phyloP scores from a whole-genome alignment of 2,329 filamentous ascomycete species.

The Pestalotiopsis sp. region DNA sequence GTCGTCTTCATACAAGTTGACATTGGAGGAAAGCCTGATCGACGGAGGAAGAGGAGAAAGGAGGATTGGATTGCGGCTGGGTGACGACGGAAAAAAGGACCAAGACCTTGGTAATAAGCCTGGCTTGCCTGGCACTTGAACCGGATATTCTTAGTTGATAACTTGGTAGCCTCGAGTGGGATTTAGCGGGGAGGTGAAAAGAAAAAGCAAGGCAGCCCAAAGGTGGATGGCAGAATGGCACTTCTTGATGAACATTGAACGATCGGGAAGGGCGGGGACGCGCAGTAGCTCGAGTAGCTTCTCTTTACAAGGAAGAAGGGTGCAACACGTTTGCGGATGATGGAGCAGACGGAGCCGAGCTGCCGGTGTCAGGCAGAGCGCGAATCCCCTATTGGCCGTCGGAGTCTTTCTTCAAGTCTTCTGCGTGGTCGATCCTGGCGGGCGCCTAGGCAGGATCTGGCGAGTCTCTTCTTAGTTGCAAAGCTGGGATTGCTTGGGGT shows the following conservation, averaged over 20 bases:
- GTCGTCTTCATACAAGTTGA: neutral
- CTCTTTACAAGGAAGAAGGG: neutral
- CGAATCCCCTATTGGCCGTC: constrained; percentile 5
- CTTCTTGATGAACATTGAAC: neutral
- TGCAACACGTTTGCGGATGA: constrained; percentile 11
- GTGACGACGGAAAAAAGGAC: neutral
- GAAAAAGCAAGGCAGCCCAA: neutral
- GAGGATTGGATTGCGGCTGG: neutral
- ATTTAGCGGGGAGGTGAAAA: neutral
- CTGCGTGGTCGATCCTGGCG: constrained; percentile 6
- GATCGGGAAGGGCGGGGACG: neutral
- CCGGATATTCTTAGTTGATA: neutral
- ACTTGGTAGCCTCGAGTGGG: neutral
- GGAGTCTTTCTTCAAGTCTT: neutral
- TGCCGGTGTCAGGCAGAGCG: constrained; percentile 8
- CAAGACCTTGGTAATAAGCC: neutral
- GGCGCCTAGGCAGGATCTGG: neutral
- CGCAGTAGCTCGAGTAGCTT: neutral
- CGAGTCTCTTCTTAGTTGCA: neutral
- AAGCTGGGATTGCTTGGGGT: neutral
- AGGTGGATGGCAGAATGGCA: neutral
- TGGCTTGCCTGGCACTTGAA: neutral
- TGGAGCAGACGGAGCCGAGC: neutral
- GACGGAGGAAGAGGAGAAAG: neutral
- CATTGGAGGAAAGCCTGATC: neutral